These are phyloP conservation scores for Mycena pura DNA, from an alignment of 768 basidiomycete genomes.

Conservation along the genomic window DNA sequence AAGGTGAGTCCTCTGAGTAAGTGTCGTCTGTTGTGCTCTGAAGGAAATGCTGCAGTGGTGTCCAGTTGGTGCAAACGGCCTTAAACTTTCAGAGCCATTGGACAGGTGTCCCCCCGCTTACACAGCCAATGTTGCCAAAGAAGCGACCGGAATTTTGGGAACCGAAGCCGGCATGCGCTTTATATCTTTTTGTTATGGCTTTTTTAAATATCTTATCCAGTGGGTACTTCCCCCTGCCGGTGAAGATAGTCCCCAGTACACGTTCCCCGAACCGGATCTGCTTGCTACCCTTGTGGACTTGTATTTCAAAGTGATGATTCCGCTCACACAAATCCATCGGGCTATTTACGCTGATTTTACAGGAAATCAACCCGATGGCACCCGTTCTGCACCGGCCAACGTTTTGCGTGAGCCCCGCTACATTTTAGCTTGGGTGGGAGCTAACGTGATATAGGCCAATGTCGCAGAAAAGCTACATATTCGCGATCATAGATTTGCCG, in stretches of 20 bases:
- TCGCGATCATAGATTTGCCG: constrained; percentile 53
- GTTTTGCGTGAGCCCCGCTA: too few species aligned
- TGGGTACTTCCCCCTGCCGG: constrained; percentile 18
- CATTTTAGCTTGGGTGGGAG: too few species aligned
- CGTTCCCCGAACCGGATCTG: constrained; percentile 62
- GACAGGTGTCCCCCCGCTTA: neutral
- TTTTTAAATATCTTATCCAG: neutral
- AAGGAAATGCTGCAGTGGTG: constrained; percentile 42
- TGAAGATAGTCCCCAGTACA: constrained; percentile 37
- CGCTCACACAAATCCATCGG: too few species aligned
- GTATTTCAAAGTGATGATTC: too few species aligned
- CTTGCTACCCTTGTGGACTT: constrained; percentile 58
- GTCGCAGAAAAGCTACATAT: constrained; percentile 57
- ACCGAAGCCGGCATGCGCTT: constrained; percentile 46
- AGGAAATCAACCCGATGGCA: constrained; percentile 54
- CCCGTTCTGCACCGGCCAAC: constrained; percentile 78
- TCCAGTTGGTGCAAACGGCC: constrained; percentile 59
- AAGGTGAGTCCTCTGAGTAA: neutral
- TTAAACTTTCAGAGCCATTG: constrained; percentile 52
- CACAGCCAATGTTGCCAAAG: constrained; percentile 27
- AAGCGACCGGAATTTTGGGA: constrained; percentile 59
- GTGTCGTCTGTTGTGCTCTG: neutral
- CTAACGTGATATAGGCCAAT: too few species aligned
- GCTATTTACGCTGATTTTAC: too few species aligned
- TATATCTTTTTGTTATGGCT: neutral